Evolutionary conservation across 2,329 filamentous ascomycete genomes (phyloP), one percentile per base, ranked within the genome.

Genomic region (Ascochyta rabiei): DNA sequence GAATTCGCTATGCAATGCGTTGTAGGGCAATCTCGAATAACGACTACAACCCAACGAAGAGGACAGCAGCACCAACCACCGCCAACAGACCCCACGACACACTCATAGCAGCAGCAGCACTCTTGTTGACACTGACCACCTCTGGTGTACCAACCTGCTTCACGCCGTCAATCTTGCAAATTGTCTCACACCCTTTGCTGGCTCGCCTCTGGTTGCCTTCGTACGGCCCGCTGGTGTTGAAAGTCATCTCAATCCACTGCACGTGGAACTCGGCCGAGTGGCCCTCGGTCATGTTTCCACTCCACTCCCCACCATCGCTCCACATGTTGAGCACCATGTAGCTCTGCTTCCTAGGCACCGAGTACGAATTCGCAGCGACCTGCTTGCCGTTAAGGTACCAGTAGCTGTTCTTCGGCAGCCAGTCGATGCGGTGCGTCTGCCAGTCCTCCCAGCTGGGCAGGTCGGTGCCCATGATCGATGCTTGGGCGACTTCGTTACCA

Each of bases 241-340:
- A 87, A 19, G 84, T 77, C 71, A 87, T 77, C 64, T 87, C 83
- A 39, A 87, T 80, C 84, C 84, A 87, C 73, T 85, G 81, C 16
- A 88, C 78, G 64, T 87, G 82, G 63, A 87, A 75, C 57, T 79
- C 81, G 0, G 84, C 84, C 39, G 77, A 76, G 10, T 73, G 76
- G 3, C 77, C 75, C 5, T 78, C 66, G 5, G 68, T 78, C 85
- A 88, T 86, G 47, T 83, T 81, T 10, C 84, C 84, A 39, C 80
- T 81, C 84, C 84, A 87, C 42, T 74, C 73, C 4, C 84, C 84
- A 18, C 84, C 84, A 57, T 87, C 81, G 51, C 82, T 82, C 84
- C 85, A 87, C 42, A 83, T 78, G 63, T 87, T 87, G 62, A 87
- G 74, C 26, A 84, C 79, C 43, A 87, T 69, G 48, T 79, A 77